Base-by-base conservation (phyloP, 805 yeast genomes). In the Lachancea mirantina region DNA sequence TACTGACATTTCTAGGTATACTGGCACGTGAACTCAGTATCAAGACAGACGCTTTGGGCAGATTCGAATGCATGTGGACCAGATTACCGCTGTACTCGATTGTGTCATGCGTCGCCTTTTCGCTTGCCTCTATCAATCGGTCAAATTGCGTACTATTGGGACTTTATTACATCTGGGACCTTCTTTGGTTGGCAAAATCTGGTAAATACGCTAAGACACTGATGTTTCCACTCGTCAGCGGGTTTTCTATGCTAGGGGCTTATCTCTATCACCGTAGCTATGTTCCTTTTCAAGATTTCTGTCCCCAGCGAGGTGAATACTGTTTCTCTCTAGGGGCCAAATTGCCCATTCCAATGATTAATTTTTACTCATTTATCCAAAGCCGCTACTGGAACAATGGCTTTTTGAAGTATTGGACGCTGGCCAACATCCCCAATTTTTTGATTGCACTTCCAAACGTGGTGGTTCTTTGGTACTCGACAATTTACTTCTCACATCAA, bases 341-440 rank as follows among this genome's bases (percentile, higher is more conserved):
- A 9, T 16, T 36, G 21, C 37, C 38, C 8, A 11, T 56, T 6
- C 47, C 59, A 2, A 42, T 27, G 15, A 23, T 26, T 5, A 70
- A 79, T 14, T 62, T 89, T 9, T 77, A 77, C 45, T 55, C 72
- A 3, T 84, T 68, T 53, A 82, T 94, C 5, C 98, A 92, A 57
- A 38, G 59, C 1, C 67, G 75, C 42, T 87, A 89, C 55, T 92
- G 98, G 98, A 72, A 76, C 45, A 70, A 66, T 26, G 97, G 98
- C 0, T 74, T 88, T 32, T 55, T 92, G 35, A 64, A 59, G 24
- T 92, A 92, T 58, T 92, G 96, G 89, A 80, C 92, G 0, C 38
- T 66, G 0, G 76, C 75, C 49, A 89, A 92, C 47, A 56, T 84
- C 6, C 95, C 96, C 8, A 83, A 88, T 55, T 89, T 92, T 52